phyloP scores from a whole-genome alignment of 2,329 filamentous ascomycete genomes.

The Periglandula ipomoeae region DNA sequence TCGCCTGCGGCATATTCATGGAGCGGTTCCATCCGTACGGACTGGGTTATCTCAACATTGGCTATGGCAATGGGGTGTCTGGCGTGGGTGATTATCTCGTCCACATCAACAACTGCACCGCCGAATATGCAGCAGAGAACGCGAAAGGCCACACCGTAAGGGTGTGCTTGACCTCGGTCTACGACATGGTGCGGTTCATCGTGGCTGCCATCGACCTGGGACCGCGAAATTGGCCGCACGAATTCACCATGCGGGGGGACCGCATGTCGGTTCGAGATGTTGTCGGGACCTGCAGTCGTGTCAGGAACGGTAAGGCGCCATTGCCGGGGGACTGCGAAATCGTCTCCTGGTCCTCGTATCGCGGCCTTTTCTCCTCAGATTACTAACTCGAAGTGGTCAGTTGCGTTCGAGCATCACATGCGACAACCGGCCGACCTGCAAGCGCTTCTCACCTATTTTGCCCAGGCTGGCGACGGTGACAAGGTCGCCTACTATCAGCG shows the following conservation, averaged over 20 bases:
- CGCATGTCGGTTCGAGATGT: slow-evolving; percentile 52
- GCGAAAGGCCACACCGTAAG: slow-evolving; percentile 38
- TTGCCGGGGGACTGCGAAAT: not conserved
- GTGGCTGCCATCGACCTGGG: slow-evolving; percentile 59
- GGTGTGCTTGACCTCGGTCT: slow-evolving; percentile 58
- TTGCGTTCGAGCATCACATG: slow-evolving; percentile 27
- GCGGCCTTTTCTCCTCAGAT: not conserved
- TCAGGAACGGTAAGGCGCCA: slow-evolving; percentile 35
- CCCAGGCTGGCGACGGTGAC: slow-evolving; percentile 36
- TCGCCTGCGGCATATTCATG: slow-evolving; percentile 68
- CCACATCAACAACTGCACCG: slow-evolving; percentile 47
- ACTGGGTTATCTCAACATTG: slow-evolving; percentile 50
- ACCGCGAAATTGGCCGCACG: slow-evolving; percentile 52
- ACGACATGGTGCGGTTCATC: slow-evolving; percentile 63
- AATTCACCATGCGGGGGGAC: slow-evolving; percentile 63
- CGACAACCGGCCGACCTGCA: slow-evolving; percentile 32
- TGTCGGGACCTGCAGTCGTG: slow-evolving; percentile 37
- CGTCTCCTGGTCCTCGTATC: not conserved
- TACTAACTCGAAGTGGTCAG: slow-evolving; percentile 21
- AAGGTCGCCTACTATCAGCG: slow-evolving; percentile 48
- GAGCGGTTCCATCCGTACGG: slow-evolving; percentile 64
- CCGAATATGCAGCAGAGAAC: slow-evolving; percentile 51
- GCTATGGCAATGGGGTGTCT: slow-evolving; percentile 41
- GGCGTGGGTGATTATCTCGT: slow-evolving; percentile 58
- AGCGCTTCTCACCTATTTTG: slow-evolving; percentile 31